phyloP scores from a whole-genome alignment of 1,139 yeast species.

The Pichia sp. region DNA sequence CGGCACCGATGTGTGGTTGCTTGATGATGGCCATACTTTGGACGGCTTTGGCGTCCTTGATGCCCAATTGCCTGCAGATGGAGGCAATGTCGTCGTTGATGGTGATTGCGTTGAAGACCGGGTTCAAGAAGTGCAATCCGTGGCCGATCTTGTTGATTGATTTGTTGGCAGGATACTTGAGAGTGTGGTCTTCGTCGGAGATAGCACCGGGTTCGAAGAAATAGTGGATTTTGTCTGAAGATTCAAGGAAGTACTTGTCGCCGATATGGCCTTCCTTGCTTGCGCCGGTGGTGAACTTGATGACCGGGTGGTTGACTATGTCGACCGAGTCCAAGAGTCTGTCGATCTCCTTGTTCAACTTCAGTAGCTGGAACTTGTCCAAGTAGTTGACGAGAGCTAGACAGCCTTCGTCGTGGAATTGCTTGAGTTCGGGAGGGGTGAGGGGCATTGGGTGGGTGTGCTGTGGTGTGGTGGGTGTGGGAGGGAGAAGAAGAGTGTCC shows the following conservation, averaged over 20 bases:
- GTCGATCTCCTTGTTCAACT: slow-evolving; percentile 44
- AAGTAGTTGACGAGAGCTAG: slow-evolving; percentile 60
- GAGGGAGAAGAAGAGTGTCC: too few relatives aligned
- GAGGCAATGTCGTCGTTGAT: slow-evolving; percentile 48
- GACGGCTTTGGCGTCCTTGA: slow-evolving; percentile 64
- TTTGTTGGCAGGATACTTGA: slow-evolving; percentile 50
- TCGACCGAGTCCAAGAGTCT: slow-evolving; percentile 50
- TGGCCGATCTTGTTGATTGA: slow-evolving; percentile 82
- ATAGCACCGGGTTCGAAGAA: slow-evolving; percentile 77
- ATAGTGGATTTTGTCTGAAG: slow-evolving; percentile 66
- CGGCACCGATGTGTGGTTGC: slow-evolving; percentile 72
- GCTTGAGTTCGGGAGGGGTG: slow-evolving; percentile 42
- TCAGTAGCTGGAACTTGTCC: slow-evolving; percentile 38
- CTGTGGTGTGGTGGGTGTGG: too few relatives aligned
- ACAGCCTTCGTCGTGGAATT: slow-evolving; percentile 59
- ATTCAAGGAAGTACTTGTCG: slow-evolving; percentile 66
- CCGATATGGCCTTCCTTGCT: slow-evolving; percentile 58
- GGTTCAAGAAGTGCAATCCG: slow-evolving; percentile 61
- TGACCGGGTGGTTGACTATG: slow-evolving; percentile 61
- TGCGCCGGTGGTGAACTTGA: slow-evolving; percentile 62
- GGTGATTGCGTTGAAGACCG: slow-evolving; percentile 48
- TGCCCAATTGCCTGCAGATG: slow-evolving; percentile 53
- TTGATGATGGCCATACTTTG: slow-evolving; percentile 83
- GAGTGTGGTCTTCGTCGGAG: slow-evolving; percentile 39
- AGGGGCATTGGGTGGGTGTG: slow-evolving; percentile 26